Conservation (phyloP, 208 protist genomes). For the Angomonas ambiguus region DNA sequence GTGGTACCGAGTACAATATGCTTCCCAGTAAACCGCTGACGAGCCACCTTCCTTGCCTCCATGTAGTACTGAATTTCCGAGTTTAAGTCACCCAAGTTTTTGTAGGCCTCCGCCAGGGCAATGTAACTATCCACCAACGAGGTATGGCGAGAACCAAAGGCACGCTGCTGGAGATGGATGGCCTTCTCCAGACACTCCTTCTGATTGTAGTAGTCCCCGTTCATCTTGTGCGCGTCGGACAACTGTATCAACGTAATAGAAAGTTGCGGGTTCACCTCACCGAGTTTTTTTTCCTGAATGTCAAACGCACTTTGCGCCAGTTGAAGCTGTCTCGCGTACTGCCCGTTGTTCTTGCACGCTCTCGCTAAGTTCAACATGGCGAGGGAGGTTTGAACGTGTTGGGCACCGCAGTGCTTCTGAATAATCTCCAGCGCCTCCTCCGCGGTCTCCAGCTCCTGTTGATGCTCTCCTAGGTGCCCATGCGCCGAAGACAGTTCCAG, state of each 20-base stretch:
- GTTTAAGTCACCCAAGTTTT: slow-evolving; percentile 48
- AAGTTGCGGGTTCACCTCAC: slow-evolving; percentile 71
- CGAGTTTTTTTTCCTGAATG: slow-evolving; percentile 69
- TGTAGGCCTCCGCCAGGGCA: slow-evolving; percentile 62
- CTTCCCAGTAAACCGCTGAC: slow-evolving; percentile 48
- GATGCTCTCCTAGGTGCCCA: slow-evolving; percentile 60
- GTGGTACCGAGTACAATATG: slow-evolving; percentile 66
- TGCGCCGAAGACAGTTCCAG: slow-evolving; percentile 68
- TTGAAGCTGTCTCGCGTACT: slow-evolving; percentile 53
- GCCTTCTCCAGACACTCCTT: slow-evolving; percentile 71
- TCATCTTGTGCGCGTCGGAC: slow-evolving; percentile 56
- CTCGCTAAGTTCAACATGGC: slow-evolving; percentile 65
- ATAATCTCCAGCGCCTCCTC: slow-evolving; percentile 70
- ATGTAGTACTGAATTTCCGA: slow-evolving; percentile 58
- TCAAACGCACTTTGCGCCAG: slow-evolving; percentile 55
- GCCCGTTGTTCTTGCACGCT: slow-evolving; percentile 57
- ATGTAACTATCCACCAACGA: slow-evolving; percentile 72
- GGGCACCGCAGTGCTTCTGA: slow-evolving; percentile 61
- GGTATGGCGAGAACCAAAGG: slow-evolving; percentile 73
- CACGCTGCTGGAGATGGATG: slow-evolving; percentile 70
- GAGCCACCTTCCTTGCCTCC: slow-evolving; percentile 64
- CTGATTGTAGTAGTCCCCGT: slow-evolving; percentile 61
- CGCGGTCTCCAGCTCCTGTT: slow-evolving; percentile 48
- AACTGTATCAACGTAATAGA: slow-evolving; percentile 69
- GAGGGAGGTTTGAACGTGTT: slow-evolving; percentile 74